A percentile compares a stretch with the other conserved stretches of the same genome.
These are phyloP conservation scores for Yarrowia keelungensis DNA, from an alignment of 805 yeast genomes.

Conservation along the genomic window DNA sequence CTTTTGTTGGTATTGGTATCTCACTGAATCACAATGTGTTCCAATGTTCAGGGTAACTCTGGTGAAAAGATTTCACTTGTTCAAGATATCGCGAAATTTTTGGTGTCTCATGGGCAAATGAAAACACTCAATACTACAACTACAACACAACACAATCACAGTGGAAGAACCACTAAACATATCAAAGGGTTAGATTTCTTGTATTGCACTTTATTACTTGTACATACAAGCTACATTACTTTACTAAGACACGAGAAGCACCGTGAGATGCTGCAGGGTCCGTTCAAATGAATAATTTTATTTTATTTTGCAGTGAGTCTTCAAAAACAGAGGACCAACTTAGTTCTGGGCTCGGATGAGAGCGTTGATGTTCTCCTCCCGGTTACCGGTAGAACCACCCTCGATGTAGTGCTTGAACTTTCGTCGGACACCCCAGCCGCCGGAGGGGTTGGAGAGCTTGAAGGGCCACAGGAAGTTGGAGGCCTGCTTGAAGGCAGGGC, in stretches of 20 bases:
- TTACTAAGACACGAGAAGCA: background rate
- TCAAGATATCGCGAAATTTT: too few species aligned
- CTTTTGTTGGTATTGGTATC: too few species aligned
- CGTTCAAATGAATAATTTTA: constrained; percentile 37
- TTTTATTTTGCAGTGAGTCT: constrained; percentile 12
- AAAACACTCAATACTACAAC: too few species aligned
- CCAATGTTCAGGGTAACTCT: too few species aligned
- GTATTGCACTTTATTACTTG: constrained; percentile 35
- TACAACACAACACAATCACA: too few species aligned
- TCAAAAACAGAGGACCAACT: background rate
- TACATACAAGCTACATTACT: constrained; percentile 31
- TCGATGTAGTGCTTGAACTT: constrained; percentile 84
- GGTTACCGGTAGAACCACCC: constrained; percentile 87
- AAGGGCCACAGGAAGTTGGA: constrained; percentile 87
- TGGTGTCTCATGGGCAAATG: too few species aligned
- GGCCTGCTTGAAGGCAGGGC: constrained; percentile 86
- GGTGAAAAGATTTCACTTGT: too few species aligned
- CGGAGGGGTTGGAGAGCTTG: constrained; percentile 81
- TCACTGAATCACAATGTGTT: too few species aligned
- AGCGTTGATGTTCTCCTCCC: constrained; percentile 78
- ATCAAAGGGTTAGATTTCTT: background rate
- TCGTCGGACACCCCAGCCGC: constrained; percentile 82
- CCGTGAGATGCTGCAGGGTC: background rate
- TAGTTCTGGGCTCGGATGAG: constrained; percentile 76
- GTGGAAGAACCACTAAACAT: too few species aligned